Conservation (phyloP, 331 rosid species). For the Spiraea crenata region DNA sequence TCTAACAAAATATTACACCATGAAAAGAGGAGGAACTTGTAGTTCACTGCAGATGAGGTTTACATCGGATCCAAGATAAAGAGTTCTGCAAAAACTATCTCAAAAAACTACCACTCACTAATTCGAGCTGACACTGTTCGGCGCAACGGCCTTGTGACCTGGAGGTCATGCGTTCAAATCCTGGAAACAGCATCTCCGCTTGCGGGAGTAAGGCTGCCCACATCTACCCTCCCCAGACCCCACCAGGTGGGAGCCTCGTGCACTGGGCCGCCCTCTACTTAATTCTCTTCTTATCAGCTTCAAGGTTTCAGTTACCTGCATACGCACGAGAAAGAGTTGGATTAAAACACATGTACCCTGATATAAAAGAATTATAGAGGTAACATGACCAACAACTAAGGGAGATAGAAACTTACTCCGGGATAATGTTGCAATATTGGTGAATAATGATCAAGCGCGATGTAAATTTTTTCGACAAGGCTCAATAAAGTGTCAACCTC, state of each 20-base stretch:
- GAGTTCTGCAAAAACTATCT: background rate
- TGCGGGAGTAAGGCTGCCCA: too few species aligned
- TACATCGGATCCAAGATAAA: constrained; percentile 26
- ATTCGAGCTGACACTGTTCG: too few species aligned
- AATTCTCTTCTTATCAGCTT: constrained; percentile 75
- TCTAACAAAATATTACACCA: background rate
- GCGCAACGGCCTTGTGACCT: too few species aligned
- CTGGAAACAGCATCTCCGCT: too few species aligned
- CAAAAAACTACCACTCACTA: too few species aligned
- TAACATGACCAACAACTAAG: background rate
- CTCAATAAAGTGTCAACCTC: constrained; percentile 64
- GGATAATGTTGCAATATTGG: constrained; percentile 92
- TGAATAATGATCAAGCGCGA: constrained; percentile 91
- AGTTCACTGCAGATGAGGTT: constrained; percentile 24
- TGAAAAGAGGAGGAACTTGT: constrained; percentile 20
- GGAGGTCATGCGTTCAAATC: too few species aligned
- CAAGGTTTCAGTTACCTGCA: constrained; percentile 69
- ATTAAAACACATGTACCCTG: background rate
- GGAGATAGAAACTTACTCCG: constrained; percentile 61
- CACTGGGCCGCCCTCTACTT: constrained; percentile 36
- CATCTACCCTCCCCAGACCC: too few species aligned
- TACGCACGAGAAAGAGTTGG: constrained; percentile 14
- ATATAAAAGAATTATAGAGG: background rate
- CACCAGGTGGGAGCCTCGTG: constrained; percentile 24
- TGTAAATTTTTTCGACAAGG: constrained; percentile 83